These are phyloP conservation scores for Aspergillus cejpii DNA, from an alignment of 2,329 filamentous ascomycete species.

Conservation along the genomic window DNA sequence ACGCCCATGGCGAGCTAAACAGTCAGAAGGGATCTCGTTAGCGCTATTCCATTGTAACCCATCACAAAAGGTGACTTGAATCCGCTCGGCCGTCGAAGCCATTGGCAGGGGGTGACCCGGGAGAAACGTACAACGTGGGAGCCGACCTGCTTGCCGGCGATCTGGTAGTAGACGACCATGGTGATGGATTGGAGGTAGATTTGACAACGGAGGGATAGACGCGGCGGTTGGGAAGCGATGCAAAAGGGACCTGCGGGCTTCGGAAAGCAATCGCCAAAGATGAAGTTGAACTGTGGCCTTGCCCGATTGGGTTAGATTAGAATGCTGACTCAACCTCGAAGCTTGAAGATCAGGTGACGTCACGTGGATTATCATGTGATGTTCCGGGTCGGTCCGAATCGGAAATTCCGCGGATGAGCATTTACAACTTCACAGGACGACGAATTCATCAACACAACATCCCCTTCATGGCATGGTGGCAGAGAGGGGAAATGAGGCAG, in stretches of 20 bases:
- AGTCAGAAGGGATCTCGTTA: constrained; percentile 4
- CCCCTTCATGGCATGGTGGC: too few relatives aligned
- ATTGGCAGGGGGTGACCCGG: constrained; percentile 2
- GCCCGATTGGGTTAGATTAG: constrained; percentile 6
- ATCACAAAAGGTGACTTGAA: neutral
- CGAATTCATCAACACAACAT: neutral
- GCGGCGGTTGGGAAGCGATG: constrained; percentile 20
- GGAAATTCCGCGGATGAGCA: constrained; percentile 3
- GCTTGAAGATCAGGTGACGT: neutral
- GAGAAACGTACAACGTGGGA: constrained; percentile 45
- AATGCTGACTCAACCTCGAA: constrained; percentile 5
- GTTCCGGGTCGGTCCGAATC: constrained; percentile 15
- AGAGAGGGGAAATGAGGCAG: too few relatives aligned
- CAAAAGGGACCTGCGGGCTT: constrained; percentile 23
- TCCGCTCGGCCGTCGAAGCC: neutral
- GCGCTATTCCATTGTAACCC: constrained; percentile 1
- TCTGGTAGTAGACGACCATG: constrained; percentile 49
- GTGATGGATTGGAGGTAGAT: constrained; percentile 26
- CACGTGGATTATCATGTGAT: constrained; percentile 16
- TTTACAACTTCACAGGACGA: neutral
- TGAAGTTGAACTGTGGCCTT: constrained; percentile 14
- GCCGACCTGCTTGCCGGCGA: constrained; percentile 48
- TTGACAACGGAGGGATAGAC: constrained; percentile 18
- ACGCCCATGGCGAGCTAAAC: constrained; percentile 56
- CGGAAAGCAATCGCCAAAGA: constrained; percentile 10